phyloP scores from a whole-genome alignment of 257 asterid genomes.

The Paraleonurus japonicus region DNA sequence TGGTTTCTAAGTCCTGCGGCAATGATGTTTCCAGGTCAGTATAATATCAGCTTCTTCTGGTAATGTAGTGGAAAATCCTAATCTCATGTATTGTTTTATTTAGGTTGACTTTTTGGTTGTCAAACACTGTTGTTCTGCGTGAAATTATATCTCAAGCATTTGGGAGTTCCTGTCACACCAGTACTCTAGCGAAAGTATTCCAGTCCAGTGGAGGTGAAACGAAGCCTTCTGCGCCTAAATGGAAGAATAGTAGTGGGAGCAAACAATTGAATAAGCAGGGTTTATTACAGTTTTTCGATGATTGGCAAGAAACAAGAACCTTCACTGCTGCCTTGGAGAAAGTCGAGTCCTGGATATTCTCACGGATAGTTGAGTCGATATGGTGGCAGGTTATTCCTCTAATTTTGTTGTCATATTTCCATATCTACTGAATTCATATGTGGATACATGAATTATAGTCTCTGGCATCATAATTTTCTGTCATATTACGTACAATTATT shows the following conservation, averaged over 20 bases:
- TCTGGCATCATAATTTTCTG: neutral
- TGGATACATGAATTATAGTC: neutral
- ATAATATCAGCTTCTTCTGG: constrained; percentile 20
- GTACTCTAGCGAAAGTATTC: constrained; percentile 39
- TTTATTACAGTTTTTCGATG: constrained; percentile 60
- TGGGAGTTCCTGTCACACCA: constrained; percentile 70
- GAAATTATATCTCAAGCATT: constrained; percentile 77
- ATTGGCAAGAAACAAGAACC: constrained; percentile 93
- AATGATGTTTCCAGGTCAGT: constrained; percentile 87
- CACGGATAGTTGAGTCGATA: constrained; percentile 87
- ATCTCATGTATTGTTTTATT: constrained; percentile 20
- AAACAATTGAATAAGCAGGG: constrained; percentile 46
- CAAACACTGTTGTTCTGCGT: constrained; percentile 82
- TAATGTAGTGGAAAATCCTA: constrained; percentile 24
- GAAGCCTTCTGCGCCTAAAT: constrained; percentile 33
- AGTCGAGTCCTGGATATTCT: constrained; percentile 94
- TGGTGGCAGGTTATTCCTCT: constrained; percentile 97
- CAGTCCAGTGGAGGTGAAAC: constrained; percentile 48
- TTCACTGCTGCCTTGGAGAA: constrained; percentile 79
- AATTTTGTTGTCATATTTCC: constrained; percentile 5
- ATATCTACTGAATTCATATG: constrained; percentile 11
- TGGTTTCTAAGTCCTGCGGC: constrained; percentile 88
- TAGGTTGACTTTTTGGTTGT: constrained; percentile 93
- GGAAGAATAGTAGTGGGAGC: constrained; percentile 44
- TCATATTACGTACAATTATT: constrained; percentile 5